Evolutionary conservation across 768 basidiomycete species (phyloP).

Genomic region (Leccinum arenicola): DNA sequence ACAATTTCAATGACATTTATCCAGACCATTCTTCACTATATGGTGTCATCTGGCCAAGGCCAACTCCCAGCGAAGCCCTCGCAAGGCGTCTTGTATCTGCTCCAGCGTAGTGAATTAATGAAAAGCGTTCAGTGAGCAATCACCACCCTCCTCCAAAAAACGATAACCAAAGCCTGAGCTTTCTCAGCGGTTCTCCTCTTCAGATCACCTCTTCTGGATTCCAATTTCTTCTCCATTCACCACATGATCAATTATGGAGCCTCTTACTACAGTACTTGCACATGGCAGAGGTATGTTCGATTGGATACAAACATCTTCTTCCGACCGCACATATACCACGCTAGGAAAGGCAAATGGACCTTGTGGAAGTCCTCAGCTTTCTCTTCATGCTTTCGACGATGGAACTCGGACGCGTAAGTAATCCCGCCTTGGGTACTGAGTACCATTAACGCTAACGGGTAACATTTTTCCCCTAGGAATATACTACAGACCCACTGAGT

Average conservation of each 20-base stretch:
- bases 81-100: slow-evolving; percentile 77
- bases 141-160: background rate
- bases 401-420: slow-evolving; percentile 82
- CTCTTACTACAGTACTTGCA: slow-evolving; percentile 86
- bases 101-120: slow-evolving; percentile 89
- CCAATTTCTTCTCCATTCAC: slow-evolving; percentile 92
- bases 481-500: slow-evolving; percentile 78
- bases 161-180: background rate
- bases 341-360: slow-evolving; percentile 85
- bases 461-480: slow-evolving; percentile 57
- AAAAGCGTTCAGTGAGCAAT: slow-evolving; percentile 54
- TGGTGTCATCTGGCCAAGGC: slow-evolving; percentile 92
- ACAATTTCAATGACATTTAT: background rate
- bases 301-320: background rate
- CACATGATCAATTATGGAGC: slow-evolving; percentile 95
- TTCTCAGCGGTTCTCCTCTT: slow-evolving; percentile 49
- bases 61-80: slow-evolving; percentile 74
- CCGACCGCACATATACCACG: slow-evolving; percentile 13
- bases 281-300: slow-evolving; percentile 66
- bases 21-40: slow-evolving; percentile 94
- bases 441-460: background rate
- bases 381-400: slow-evolving; percentile 97
- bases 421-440: background rate
- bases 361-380: slow-evolving; percentile 91
- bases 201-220: slow-evolving; percentile 94